phyloP scores from a whole-genome alignment of 2,329 filamentous ascomycete species.

The Epichloe hybrida region DNA sequence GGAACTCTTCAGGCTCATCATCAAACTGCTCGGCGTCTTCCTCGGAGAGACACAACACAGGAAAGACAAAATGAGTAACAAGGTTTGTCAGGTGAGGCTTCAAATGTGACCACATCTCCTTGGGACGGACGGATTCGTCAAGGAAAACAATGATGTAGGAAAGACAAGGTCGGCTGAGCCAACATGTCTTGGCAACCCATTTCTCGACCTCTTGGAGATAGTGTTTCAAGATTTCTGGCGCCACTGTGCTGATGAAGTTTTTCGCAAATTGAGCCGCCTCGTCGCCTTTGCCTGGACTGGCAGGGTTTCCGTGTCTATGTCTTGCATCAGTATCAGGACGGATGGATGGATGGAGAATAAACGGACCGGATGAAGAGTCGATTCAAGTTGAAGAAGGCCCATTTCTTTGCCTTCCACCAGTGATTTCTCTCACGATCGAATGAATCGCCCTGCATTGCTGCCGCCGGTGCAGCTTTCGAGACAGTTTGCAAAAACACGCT shows the following conservation, averaged over 20 bases:
- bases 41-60: conserved; percentile 79
- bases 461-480: conserved; percentile 67
- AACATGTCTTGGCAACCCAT: conserved; percentile 88
- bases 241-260: conserved; percentile 80
- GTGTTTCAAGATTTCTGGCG: conserved; percentile 88
- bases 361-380: conserved; percentile 77
- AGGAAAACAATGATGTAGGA: conserved; percentile 91
- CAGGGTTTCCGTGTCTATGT: conserved; percentile 74
- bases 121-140: conserved; percentile 94
- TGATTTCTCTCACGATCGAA: conserved; percentile 86
- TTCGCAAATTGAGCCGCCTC: conserved; percentile 76
- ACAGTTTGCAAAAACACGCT: conserved; percentile 87
- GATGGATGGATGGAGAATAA: neutral
- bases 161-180: conserved; percentile 87
- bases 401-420: conserved; percentile 99
- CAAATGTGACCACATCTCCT: conserved; percentile 89
- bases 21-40: conserved; percentile 92
- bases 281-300: conserved; percentile 57
- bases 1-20: conserved; percentile 87
- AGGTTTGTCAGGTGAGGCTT: conserved; percentile 89
- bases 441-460: conserved; percentile 68
- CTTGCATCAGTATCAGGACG: neutral
- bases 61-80: conserved; percentile 90
- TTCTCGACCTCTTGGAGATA: conserved; percentile 93
- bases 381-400: conserved; percentile 97